Percentiles rank a stretch among this genome's conserved stretches.
Conservation (phyloP, 2,329 filamentous ascomycete species). For the Thielaviopsis euricoi region DNA sequence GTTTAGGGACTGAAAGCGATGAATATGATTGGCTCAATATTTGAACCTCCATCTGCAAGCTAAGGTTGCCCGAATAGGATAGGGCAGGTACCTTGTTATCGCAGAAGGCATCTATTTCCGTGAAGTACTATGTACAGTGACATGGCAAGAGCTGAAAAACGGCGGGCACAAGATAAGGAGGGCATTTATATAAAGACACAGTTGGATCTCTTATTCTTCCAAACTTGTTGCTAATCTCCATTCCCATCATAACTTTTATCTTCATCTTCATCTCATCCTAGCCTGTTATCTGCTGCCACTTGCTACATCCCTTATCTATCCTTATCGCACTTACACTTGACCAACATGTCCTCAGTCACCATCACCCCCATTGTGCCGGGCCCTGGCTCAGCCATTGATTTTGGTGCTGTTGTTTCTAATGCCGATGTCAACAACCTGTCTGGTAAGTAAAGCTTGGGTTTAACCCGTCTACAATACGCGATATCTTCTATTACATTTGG, state of each 20-base stretch:
- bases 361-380: slow-evolving; percentile 23
- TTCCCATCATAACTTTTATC: neutral
- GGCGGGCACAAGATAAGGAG: no score
- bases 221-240: neutral
- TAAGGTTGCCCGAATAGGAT: neutral
- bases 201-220: neutral
- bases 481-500: neutral
- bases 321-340: neutral
- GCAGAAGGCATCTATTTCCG: neutral
- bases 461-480: neutral
- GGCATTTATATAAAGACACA: no score
- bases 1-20: neutral
- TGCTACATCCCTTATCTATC: neutral
- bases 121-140: neutral
- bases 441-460: slow-evolving; percentile 27
- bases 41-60: neutral
- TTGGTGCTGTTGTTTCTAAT: slow-evolving; percentile 43
- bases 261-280: neutral
- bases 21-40: neutral
- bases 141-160: neutral
- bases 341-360: slow-evolving; percentile 14
- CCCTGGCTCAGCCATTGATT: slow-evolving; percentile 30
- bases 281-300: no score
- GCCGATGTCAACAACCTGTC: slow-evolving; percentile 44
- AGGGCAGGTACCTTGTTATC: neutral